Evolutionary conservation across 106 monocot genomes (phyloP), one percentile per base, ranked within the genome.

Genomic region (Agapanthus africanus): DNA sequence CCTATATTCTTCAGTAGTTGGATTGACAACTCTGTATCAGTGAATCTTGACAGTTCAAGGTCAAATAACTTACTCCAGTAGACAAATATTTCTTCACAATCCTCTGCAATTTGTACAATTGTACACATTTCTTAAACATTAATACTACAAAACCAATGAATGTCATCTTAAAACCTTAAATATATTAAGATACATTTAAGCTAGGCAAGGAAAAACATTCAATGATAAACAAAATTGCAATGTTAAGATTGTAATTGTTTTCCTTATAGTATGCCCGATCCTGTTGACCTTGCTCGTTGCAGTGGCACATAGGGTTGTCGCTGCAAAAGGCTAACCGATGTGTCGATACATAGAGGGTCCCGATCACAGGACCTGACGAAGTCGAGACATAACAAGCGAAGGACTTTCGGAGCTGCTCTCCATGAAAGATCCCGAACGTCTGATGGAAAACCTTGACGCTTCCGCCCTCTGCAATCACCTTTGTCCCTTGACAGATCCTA

Each of bases 301-400:
- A 67, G 59, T 42, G 59, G 63, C 60, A 78, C 38, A 90, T 66
- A 77, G 80, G 80, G 19, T 82, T 87, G 61, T 90, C 90, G 32
- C 94, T 90, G 32, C 90, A 94, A 71, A 90, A 94, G 23, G 90
- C 82, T 37, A 94, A 38, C 50, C 84, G 77, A 23, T 49, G 34
- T 18, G 86, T 90, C 16, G 94, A 84, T 39, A 90, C 35, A 61
- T 94, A 90, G 5, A 94, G 39, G 14, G 87, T 90, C 32, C 94
- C 94, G n/a, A 94, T 94, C 11, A 87, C 87, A 59, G 94, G 94
- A 37, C 94, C 94, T 37, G 90, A 54, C 40, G 94, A 85, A 40
- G 90, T 90, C 31, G 90, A 94, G 37, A 94, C 42, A 74, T 94
- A 94, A 54, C 90, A 94, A 22, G 84, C 90, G 77, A 80, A 94